Evolutionary conservation across 2,329 filamentous ascomycete genomes (phyloP).

Genomic region (Annulohypoxylon truncatum): DNA sequence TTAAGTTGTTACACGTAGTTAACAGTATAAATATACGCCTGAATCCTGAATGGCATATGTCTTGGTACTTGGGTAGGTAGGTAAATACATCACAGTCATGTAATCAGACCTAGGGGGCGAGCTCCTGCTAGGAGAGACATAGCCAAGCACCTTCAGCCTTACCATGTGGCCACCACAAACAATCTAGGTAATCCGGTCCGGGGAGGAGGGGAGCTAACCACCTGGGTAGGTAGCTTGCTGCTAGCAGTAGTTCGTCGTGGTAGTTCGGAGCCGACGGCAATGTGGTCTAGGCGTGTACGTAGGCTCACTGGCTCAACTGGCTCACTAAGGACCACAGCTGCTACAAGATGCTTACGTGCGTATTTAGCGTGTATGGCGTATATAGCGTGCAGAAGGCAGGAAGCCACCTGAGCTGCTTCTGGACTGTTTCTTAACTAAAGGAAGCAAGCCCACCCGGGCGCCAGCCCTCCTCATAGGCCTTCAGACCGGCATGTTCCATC

Average conservation of each 20-base stretch:
- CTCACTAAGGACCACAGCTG: not conserved
- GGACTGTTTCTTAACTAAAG: conserved; percentile 23
- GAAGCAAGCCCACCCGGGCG: conserved; percentile 3
- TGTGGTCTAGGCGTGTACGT: not conserved
- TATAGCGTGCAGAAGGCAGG: conserved; percentile 5
- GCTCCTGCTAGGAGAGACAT: conserved; percentile 21
- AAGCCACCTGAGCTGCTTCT: conserved; percentile 18
- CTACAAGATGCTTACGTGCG: conserved; percentile 14
- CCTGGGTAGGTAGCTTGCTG: not conserved
- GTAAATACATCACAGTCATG: not conserved
- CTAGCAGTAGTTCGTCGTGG: not conserved
- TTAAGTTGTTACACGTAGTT: not conserved
- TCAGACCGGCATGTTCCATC: conserved; percentile 22
- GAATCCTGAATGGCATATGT: too few species aligned
- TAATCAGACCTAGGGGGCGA: conserved; percentile 8
- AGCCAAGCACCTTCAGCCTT: conserved; percentile 35
- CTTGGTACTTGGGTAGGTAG: too few species aligned
- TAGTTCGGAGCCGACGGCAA: conserved; percentile 17
- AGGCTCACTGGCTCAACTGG: not conserved
- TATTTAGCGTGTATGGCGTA: not conserved
- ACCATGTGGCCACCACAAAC: conserved; percentile 36
- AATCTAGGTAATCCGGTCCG: conserved; percentile 3
- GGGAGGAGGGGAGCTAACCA: not conserved
- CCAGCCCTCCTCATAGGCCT: conserved; percentile 25
- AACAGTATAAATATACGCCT: not conserved